Evolutionary conservation across 208 protist species (phyloP), one percentile per base, ranked within the genome.

Genomic region (Trypanosoma platydactyli): DNA sequence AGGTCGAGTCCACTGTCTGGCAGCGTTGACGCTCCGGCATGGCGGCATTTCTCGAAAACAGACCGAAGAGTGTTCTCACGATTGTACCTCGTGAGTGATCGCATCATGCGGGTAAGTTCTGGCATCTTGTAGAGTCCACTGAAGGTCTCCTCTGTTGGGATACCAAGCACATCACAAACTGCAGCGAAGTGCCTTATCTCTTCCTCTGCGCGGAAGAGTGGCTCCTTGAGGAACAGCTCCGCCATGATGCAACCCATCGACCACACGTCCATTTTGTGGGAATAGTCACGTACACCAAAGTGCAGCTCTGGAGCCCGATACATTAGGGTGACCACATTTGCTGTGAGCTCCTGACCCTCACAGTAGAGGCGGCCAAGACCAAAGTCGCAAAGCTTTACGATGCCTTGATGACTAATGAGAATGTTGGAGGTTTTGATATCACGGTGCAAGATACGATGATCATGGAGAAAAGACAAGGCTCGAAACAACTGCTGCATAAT

Each of bases 221-320:
- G 98, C 42, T 89, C 79, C 40, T 98, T 97, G 3, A 99, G 64
- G 49, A 99, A 91, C 15, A 99, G 73, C 80, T 99, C 98, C 4
- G 96, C 98, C 40, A 99, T 76, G 29, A 99, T 98, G 84, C 97
- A 99, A 18, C 94, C 97, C 5, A 86, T 62, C 13, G 94, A 98
- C 97, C 96, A 99, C 18, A 98, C 82, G 77, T 98, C 97, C 73
- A 99, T 94, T 22, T 90, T 79, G 46, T 96, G 88, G 0, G 93
- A 97, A 64, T 94, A 94, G 72, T 92, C 86, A 12, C 53, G 49
- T 12, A 89, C 56, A 44, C 93, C 92, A 41, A 98, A 85, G 57
- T 97, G 83, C 18, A 98, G 68, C 79, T 99, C 96, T 15, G 97
- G 97, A 1, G 96, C 91, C 25, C 96, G 89, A 70, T 98, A 99